Conservation (phyloP, 73 alveolate genomes). For the Urostyla sp. region DNA sequence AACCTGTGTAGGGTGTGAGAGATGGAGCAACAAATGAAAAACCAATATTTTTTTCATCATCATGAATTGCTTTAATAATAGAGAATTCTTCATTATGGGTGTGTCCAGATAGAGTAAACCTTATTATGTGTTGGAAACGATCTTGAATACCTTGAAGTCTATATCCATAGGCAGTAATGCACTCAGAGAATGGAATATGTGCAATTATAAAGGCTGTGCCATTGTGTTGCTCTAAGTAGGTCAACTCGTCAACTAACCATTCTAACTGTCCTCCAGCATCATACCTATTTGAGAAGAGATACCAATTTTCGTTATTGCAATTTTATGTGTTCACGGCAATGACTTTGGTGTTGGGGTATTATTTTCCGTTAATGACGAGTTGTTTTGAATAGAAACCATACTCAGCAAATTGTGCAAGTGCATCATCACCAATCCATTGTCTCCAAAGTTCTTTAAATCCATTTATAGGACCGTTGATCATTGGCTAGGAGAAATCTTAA, state of each 20-base stretch:
- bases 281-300: slow-evolving; percentile 17
- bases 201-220: slow-evolving; percentile 59
- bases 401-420: not conserved
- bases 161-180: slow-evolving; percentile 45
- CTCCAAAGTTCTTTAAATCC: slow-evolving; percentile 45
- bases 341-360: slow-evolving; percentile 17
- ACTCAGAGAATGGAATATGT: slow-evolving; percentile 69
- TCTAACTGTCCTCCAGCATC: slow-evolving; percentile 62
- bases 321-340: slow-evolving; percentile 64
- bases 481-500: slow-evolving; percentile 33
- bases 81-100: slow-evolving; percentile 50
- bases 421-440: slow-evolving; percentile 54
- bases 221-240: slow-evolving; percentile 29
- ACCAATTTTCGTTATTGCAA: slow-evolving; percentile 62
- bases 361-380: no score
- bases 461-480: slow-evolving; percentile 31
- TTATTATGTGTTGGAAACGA: slow-evolving; percentile 59
- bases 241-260: slow-evolving; percentile 58
- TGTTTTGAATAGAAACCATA: slow-evolving; percentile 42
- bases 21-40: slow-evolving; percentile 39
- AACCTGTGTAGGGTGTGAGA: slow-evolving; percentile 22
- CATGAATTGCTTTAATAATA: slow-evolving; percentile 1
- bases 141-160: slow-evolving; percentile 63
- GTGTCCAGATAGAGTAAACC: slow-evolving; percentile 60
- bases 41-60: slow-evolving; percentile 54